Evolutionary conservation across 106 monocot species (phyloP).

Genomic region (Xerophyta viscosa): DNA sequence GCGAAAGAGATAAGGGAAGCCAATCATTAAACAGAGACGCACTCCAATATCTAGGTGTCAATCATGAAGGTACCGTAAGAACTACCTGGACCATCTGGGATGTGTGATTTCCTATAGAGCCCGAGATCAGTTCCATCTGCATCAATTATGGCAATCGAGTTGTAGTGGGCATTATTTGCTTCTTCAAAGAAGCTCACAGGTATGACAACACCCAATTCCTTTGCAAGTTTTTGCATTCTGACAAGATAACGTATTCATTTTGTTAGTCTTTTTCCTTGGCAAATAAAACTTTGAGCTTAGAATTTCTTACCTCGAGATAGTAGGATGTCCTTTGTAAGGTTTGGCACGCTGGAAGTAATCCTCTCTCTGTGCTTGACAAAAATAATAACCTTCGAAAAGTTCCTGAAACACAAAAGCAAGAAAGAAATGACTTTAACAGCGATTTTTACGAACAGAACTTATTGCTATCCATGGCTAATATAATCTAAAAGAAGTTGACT

Average conservation of each 20-base stretch:
- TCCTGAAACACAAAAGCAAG: constrained; percentile 71
- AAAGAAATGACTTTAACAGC: too few species aligned
- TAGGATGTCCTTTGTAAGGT: constrained; percentile 83
- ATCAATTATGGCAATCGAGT: constrained; percentile 88
- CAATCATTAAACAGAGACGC: too few species aligned
- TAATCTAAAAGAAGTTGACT: too few species aligned
- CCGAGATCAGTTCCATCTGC: constrained; percentile 96
- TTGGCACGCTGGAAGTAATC: constrained; percentile 73
- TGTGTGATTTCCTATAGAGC: constrained; percentile 95
- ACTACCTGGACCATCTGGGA: constrained; percentile 94
- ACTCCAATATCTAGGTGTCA: too few species aligned
- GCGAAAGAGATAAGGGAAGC: too few species aligned
- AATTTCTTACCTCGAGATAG: constrained; percentile 68
- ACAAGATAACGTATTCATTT: not conserved
- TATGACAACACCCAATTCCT: constrained; percentile 84
- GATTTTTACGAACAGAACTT: too few species aligned
- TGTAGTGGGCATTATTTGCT: constrained; percentile 98
- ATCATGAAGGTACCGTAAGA: constrained; percentile 2
- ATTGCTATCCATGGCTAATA: too few species aligned
- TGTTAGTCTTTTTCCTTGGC: too few species aligned
- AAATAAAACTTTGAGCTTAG: too few species aligned
- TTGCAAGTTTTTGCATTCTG: constrained; percentile 95
- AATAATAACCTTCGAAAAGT: constrained; percentile 94
- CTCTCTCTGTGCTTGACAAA: constrained; percentile 90
- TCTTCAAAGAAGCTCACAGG: constrained; percentile 99